Evolutionary conservation across 768 basidiomycete species (phyloP).

Genomic region (Sistotremastrum suecicum): DNA sequence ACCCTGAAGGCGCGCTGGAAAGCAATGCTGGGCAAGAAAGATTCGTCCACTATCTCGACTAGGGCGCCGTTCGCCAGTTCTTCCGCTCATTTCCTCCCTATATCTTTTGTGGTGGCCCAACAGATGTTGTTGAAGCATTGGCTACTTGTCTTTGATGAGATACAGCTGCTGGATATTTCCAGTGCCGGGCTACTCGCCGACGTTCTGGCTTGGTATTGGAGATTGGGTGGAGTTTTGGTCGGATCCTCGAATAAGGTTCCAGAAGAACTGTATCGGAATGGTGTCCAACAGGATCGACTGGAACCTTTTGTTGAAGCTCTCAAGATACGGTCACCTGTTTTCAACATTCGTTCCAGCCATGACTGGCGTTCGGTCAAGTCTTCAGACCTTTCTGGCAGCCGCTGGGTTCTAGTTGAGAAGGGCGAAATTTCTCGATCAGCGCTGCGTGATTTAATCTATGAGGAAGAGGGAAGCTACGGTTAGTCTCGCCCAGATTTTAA

Average conservation of each 20-base stretch:
- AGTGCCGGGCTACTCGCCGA: slow-evolving; percentile 36
- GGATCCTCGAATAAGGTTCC: slow-evolving; percentile 37
- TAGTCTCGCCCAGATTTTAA: no score
- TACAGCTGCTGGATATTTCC: slow-evolving; percentile 47
- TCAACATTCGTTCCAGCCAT: slow-evolving; percentile 26
- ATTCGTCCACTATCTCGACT: slow-evolving; percentile 16
- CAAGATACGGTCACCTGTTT: slow-evolving; percentile 36
- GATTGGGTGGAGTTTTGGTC: slow-evolving; percentile 43
- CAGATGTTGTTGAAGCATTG: slow-evolving; percentile 32
- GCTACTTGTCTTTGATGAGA: slow-evolving; percentile 43
- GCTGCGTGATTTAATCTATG: no score
- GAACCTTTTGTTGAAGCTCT: slow-evolving; percentile 43
- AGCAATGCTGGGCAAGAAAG: slow-evolving; percentile 8
- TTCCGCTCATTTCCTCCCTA: slow-evolving; percentile 15
- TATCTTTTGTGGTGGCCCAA: slow-evolving; percentile 31
- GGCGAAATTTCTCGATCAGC: no score
- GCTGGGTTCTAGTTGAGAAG: no score
- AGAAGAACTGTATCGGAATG: slow-evolving; percentile 42
- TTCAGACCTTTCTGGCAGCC: no score
- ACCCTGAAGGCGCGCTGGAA: slow-evolving; percentile 18
- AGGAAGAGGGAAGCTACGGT: no score
- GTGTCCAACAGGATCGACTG: slow-evolving; percentile 41
- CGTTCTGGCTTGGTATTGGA: slow-evolving; percentile 49
- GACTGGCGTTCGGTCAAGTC: slow-evolving; percentile 29
- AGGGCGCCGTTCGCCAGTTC: slow-evolving; percentile 10